Conservation (phyloP, 2,329 filamentous ascomycete species). For the Pestalotiopsis sp. region DNA sequence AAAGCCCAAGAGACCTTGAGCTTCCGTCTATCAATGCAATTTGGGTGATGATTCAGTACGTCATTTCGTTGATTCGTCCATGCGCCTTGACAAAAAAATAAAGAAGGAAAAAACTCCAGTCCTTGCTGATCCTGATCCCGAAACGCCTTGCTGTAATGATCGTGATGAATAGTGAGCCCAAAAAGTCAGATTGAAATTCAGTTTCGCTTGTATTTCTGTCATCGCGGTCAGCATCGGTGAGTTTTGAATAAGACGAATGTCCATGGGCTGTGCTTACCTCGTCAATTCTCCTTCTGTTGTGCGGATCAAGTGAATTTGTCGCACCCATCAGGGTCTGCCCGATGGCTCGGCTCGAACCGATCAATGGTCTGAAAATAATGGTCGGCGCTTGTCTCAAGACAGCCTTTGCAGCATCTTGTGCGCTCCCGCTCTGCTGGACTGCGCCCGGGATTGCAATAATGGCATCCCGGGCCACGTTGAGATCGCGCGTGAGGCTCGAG, state of each 20-base stretch:
- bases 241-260: background rate
- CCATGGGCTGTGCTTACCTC: constrained; percentile 70
- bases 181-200: constrained; percentile 21
- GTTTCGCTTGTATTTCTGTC: constrained; percentile 53
- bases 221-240: constrained; percentile 15
- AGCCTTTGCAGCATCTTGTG: constrained; percentile 77
- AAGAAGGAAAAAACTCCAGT: background rate
- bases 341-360: constrained; percentile 86
- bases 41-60: background rate
- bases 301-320: constrained; percentile 86
- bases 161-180: background rate
- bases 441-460: constrained; percentile 94
- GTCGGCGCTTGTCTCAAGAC: constrained; percentile 86
- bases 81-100: background rate
- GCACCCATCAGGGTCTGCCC: constrained; percentile 90
- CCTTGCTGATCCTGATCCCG: background rate
- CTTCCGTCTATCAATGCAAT: constrained; percentile 6
- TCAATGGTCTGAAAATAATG: constrained; percentile 85
- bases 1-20: background rate
- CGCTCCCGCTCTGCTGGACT: constrained; percentile 82
- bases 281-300: constrained; percentile 78
- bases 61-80: background rate
- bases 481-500: constrained; percentile 78
- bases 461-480: constrained; percentile 85
- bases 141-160: constrained; percentile 3